phyloP scores from a whole-genome alignment of 305 asterid species.

The Plantago rigida region DNA sequence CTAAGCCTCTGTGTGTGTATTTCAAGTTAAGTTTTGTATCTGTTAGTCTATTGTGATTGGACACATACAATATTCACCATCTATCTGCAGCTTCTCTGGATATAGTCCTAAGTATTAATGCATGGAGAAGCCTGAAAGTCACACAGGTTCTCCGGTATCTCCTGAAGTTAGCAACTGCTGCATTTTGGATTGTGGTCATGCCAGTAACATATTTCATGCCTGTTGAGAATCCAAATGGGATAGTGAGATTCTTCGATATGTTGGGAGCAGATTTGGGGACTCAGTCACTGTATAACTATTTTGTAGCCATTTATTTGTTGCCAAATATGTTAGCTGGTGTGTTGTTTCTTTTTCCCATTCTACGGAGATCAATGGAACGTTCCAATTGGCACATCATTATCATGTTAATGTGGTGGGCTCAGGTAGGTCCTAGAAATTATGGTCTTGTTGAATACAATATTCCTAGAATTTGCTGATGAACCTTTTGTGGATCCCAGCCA shows the following conservation, averaged over 20 bases:
- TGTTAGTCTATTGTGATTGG: conserved; percentile 19
- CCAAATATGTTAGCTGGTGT: conserved; percentile 78
- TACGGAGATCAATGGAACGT: conserved; percentile 77
- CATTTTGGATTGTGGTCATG: conserved; percentile 83
- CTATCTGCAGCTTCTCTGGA: conserved; percentile 77
- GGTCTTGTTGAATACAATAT: conserved; percentile 20
- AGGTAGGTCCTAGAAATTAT: conserved; percentile 39
- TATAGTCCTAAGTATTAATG: conserved; percentile 62
- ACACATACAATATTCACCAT: conserved; percentile 19
- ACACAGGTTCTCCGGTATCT: conserved; percentile 80
- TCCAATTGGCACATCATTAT: conserved; percentile 62
- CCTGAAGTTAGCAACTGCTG: conserved; percentile 69
- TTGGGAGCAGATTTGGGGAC: conserved; percentile 69
- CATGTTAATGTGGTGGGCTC: conserved; percentile 96
- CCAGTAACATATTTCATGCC: conserved; percentile 78
- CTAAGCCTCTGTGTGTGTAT: not conserved
- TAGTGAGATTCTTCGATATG: conserved; percentile 56
- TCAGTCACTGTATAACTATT: conserved; percentile 61
- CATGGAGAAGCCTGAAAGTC: conserved; percentile 83
- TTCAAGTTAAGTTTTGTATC: not conserved
- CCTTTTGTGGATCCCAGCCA: conserved; percentile 48
- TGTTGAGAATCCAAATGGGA: conserved; percentile 72
- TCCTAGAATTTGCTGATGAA: conserved; percentile 24
- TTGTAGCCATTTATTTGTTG: conserved; percentile 71
- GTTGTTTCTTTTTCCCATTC: conserved; percentile 66